Evolutionary conservation across 345 rosid genomes (phyloP), one percentile per base, ranked within the genome.

Genomic region (Carallia pectinifolia): DNA sequence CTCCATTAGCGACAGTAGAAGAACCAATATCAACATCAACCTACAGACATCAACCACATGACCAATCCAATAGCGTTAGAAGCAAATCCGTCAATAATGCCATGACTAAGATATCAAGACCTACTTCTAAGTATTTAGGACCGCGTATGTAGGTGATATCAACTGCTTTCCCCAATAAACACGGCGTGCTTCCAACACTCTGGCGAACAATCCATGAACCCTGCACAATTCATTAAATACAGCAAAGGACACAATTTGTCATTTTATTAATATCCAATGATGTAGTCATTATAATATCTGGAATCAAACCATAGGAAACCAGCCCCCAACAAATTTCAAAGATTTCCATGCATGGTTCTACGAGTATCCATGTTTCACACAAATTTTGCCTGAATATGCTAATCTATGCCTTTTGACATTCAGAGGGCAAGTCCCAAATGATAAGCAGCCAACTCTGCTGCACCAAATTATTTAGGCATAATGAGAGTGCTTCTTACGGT

Each of bases 141-240:
- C 91, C 87, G 18, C 96, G 97, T 37, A 92, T 87, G 76, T 96
- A 96, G 80, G 82, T 96, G 89, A 97, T 88, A 74, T 96, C 99
- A 65, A 96, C 95, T 38, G 98, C 96, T 78, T 92, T 92, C 36
- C 99, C 99, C 75, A 96, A 77, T 66, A 96, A 84, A 78, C 99
- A 96, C 6, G 99, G 97, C 31, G 97, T 96, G 82, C 97, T 96
- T 75, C 99, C 99, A 67, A 89, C 99, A 71, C 99, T 96, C 80
- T 96, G 99, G 55, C 97, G 89, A 64, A 96, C 99, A 61, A 96
- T 92, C 99, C 99, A 96, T 34, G 99, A 96, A 16, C 99, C 99
- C 99, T 92, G 86, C 72, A 68, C 9, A 13, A 55, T 55, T 53
- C 50, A 30, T 61, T 62, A 3, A 53, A 23, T 53, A 53, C 54